Base-by-base conservation (phyloP, 345 rosid genomes). In the Combretum micranthum region DNA sequence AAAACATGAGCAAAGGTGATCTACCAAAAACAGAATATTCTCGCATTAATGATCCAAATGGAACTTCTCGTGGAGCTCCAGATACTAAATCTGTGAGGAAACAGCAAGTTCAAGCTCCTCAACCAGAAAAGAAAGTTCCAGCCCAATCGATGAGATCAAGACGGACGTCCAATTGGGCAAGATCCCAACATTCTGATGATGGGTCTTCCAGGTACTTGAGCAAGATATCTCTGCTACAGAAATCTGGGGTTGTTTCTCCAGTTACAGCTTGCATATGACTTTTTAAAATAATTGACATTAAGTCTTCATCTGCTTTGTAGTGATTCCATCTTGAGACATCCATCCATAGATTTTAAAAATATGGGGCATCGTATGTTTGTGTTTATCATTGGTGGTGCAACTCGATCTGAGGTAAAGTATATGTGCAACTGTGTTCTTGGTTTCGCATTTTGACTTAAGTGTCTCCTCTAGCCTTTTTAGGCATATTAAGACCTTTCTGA, bases 361-460 rank as follows among this genome's bases (percentile, higher is more conserved):
- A 75, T 92, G 84, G 98, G 96, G 47, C 80, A 81, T 69, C 93
- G 96, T 52, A 73, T 92, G 56, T 92, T 92, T 70, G 71, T 88
- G 37, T 92, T 86, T 65, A 81, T 92, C 55, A 75, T 92, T 54
- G 98, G 98, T 14, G 98, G 95, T 46, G 98, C 96, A 60, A 92
- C 98, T 67, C 77, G 93, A 61, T 92, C 96, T 20, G 96, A 92
- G 98, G 96, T 87, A 69, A 73, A 63, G 39, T 32, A 32, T 7
- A 32, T 32, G 9, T 32, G 39, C 2, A 2, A 21, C 45, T 66
- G 54, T 53, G 44, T 20, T 50, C 50, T 62, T n/a, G 14, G 15
- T 47, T 55, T 64, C 12, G 17, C 46, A 17, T 20, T 51, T 20
- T 52, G 23, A 3, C 21, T 52, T 53, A 49, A 52, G 54, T 54